Conservation (phyloP, 176 grass and related monocot genomes). For the Triticum urartu region DNA sequence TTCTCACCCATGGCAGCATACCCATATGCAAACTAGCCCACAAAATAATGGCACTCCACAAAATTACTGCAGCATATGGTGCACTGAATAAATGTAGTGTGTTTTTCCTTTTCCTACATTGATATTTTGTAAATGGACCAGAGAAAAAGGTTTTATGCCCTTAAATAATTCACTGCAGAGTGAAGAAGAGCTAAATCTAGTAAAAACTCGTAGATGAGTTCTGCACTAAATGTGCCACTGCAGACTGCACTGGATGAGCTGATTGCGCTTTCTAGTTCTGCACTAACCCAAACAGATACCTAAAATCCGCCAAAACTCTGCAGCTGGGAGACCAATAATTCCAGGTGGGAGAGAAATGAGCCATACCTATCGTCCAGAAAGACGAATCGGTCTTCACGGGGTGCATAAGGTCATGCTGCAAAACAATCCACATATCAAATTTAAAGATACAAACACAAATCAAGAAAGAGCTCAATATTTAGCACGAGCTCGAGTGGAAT, state of each 20-base stretch:
- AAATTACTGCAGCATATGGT: neutral
- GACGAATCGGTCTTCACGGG: conserved; percentile 93
- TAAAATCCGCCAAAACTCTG: neutral
- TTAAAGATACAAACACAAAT: neutral
- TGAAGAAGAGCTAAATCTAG: neutral
- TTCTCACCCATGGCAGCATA: neutral
- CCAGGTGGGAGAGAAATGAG: neutral
- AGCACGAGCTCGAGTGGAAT: neutral
- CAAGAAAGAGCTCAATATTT: neutral
- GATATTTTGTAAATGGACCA: neutral
- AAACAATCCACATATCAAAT: conserved; percentile 1
- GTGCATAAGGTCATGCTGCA: conserved; percentile 68
- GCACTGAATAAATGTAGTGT: neutral
- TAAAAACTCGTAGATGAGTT: neutral
- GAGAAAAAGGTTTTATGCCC: neutral
- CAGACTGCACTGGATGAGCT: neutral
- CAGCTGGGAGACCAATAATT: neutral
- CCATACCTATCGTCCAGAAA: conserved; percentile 92
- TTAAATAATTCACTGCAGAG: neutral
- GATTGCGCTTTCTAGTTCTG: neutral
- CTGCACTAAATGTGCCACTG: neutral
- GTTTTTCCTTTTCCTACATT: neutral
- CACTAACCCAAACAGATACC: neutral
- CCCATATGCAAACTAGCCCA: neutral
- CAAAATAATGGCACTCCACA: neutral